Base-by-base conservation (phyloP, 768 basidiomycete genomes). In the Termitomyces sp. region DNA sequence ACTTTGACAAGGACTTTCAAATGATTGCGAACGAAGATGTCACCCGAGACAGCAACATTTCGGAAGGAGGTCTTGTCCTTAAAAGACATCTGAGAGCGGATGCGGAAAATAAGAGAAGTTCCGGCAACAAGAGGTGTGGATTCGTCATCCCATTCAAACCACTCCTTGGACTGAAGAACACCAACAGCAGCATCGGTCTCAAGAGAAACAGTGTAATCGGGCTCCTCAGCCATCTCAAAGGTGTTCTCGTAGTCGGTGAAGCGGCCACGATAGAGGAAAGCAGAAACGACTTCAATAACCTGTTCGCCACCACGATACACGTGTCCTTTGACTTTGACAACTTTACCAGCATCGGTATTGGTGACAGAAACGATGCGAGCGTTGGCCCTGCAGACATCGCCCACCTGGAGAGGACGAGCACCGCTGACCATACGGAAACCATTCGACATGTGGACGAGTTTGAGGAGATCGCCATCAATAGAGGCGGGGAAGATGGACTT, bases 401-500 rank as follows among this genome's bases (percentile, higher is more conserved):
- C 95, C 42, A 82, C 93, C 61, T 81, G 73, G 45, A 98, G 81
- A 28, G 88, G 82, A 54, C 76, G 80, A 22, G 87, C 83, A 45
- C 88, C 92, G 24, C 89, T 80, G 58, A 96, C 74, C 68, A 94
- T 82, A 53, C 85, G 85, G 86, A 99, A 99, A 43, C 93, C 94
- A 67, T 99, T 99, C 8, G 94, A 94, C 15, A 99, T 82, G 67
- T 99, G 97, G 45, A 98, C 96, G 34, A 98, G 87, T 70, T 93
- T 95, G 63, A 98, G 77, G 15, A 98, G 74, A 69, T 99, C 96
- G 1, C 96, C 97, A 60, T 98, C 91, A 66, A 99, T 92, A 11
- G 83, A 71, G 12, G 78, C 68, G 6, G 97, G 97, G 84, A 99
- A 99, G 71, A 98, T 96, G 1, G 94, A 85, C 69, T 90, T 93